Conservation (phyloP, 202 grass and related monocot genomes). For the Bolboschoenoplectus hybrid region DNA sequence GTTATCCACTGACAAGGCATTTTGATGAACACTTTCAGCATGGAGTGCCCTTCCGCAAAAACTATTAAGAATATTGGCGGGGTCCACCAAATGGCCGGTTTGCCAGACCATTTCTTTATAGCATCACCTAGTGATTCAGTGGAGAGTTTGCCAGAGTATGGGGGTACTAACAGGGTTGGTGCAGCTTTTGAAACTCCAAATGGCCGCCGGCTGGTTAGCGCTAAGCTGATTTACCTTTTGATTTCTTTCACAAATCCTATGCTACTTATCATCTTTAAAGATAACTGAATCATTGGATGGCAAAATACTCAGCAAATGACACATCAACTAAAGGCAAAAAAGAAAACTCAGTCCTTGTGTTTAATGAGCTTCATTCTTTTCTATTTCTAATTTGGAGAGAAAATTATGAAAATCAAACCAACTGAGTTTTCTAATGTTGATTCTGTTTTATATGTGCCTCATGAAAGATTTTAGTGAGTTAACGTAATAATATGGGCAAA, state of each 20-base stretch:
- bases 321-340: no score
- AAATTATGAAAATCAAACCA: not conserved
- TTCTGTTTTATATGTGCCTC: not conserved
- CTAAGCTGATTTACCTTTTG: not conserved
- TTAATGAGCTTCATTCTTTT: not conserved
- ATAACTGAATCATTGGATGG: not conserved
- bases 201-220: constrained; percentile 71
- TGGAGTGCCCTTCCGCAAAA: constrained; percentile 61
- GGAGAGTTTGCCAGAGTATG: constrained; percentile 73
- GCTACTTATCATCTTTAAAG: not conserved
- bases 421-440: not conserved
- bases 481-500: not conserved
- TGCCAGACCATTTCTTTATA: constrained; percentile 71
- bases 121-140: constrained; percentile 79
- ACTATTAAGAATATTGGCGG: constrained; percentile 73
- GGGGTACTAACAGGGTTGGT: constrained; percentile 69
- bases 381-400: not conserved
- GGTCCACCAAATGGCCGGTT: constrained; percentile 68
- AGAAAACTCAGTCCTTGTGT: no score
- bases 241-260: not conserved
- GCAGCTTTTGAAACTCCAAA: constrained; percentile 86
- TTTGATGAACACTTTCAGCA: constrained; percentile 49
- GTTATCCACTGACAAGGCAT: not conserved
- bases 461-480: not conserved
- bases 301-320: not conserved